Evolutionary conservation across 2,329 filamentous ascomycete species (phyloP).

Genomic region (Tympanopsis confertula): DNA sequence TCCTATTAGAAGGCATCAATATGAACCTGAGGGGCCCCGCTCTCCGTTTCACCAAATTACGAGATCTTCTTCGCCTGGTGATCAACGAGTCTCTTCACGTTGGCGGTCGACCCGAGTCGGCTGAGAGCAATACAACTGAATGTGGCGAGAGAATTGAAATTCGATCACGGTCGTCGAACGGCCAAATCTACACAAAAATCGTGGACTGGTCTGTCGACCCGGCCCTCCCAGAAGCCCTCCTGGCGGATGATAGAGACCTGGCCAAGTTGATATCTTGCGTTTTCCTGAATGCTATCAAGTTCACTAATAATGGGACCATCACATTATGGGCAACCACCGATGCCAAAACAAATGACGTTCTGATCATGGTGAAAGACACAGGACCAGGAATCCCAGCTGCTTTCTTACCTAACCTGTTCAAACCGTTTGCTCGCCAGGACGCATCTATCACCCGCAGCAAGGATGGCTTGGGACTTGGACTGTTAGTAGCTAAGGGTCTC

Average conservation of each 20-base stretch:
- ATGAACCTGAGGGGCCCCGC: slow-evolving; percentile 18
- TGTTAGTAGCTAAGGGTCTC: slow-evolving; percentile 54
- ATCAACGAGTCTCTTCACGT: slow-evolving; percentile 33
- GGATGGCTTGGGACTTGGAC: slow-evolving; percentile 49
- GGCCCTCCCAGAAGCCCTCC: slow-evolving; percentile 28
- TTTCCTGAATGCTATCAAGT: slow-evolving; percentile 52
- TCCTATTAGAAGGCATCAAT: slow-evolving; percentile 18
- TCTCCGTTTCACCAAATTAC: slow-evolving; percentile 27
- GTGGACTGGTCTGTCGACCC: slow-evolving; percentile 33
- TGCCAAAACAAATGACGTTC: slow-evolving; percentile 34
- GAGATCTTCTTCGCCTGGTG: slow-evolving; percentile 28
- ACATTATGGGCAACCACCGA: slow-evolving; percentile 36
- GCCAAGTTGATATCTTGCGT: slow-evolving; percentile 53
- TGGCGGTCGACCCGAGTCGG: slow-evolving; percentile 31
- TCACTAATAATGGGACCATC: slow-evolving; percentile 46
- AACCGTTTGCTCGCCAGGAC: slow-evolving; percentile 52
- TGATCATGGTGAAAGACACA: slow-evolving; percentile 46
- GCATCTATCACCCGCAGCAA: slow-evolving; percentile 49
- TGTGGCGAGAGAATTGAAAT: slow-evolving; percentile 31
- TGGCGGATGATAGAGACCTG: slow-evolving; percentile 49
- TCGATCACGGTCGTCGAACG: slow-evolving; percentile 26
- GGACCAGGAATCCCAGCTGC: slow-evolving; percentile 50
- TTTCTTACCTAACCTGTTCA: slow-evolving; percentile 52
- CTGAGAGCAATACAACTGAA: slow-evolving; percentile 26
- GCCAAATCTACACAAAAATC: slow-evolving; percentile 25